Base-by-base conservation (phyloP, 2,329 filamentous ascomycete species). In the Tolypocladium album region DNA sequence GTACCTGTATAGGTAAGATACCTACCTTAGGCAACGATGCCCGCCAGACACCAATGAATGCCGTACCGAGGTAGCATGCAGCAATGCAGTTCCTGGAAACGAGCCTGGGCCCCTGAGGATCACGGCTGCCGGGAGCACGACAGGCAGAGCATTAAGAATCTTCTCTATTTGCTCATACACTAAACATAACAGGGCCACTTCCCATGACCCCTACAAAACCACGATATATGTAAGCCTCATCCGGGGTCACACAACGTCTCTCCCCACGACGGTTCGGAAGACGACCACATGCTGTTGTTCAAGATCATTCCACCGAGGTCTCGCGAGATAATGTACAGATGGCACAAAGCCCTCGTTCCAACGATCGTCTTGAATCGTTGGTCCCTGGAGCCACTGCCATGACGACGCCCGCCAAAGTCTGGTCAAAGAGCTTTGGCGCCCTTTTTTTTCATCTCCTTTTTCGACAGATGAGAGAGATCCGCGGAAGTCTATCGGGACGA, bases 121-220 rank as follows among this genome's bases (percentile, higher is more conserved):
- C 47, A n/a, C 50, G 31, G 11, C 31, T n/a, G 5, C 13, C 2
- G 11, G 27, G 31, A 34, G 50, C 31, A 56, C 15, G 7, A 31
- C 17, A 12, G 17, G 36, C 20, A n/a, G 55, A 56, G 24, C 55
- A n/a, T 56, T 40, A 20, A 6, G 17, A 20, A 24, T 56, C 55
- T 56, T 55, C 31, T 56, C 55, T 56, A 56, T 70, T 69, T 68
- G 64, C 69, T 68, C 67, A 67, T 70, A 70, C 67, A 70, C 59
- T 69, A 64, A 67, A 70, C 67, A 69, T 69, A n/a, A 42, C 31
- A 53, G 50, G 31, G 50, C 20, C 50, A 22, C 27, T 53, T 53
- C 31, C 31, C 2, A 13, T 34, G 20, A 31, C 17, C 50, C 50
- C 31, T n/a, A 34, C 17, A 20, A 15, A 52, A 31, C 9, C 47